Evolutionary conservation across 192 early-diverging fungal genomes (phyloP).

Genomic region (Rhizophlyctis rosea): DNA sequence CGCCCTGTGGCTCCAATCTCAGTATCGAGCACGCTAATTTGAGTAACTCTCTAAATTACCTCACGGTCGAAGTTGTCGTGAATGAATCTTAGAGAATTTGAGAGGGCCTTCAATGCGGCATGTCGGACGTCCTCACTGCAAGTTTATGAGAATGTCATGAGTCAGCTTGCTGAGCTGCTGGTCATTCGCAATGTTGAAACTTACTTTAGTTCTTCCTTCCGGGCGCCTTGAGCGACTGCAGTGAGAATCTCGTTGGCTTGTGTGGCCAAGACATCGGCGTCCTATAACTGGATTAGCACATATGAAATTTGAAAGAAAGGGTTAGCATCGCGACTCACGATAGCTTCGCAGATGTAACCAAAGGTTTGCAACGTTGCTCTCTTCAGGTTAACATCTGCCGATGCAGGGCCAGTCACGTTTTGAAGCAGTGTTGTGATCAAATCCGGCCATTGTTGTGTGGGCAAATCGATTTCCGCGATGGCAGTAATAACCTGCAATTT

Average conservation of each 20-base stretch:
- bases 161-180: not conserved
- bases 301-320: too few species aligned
- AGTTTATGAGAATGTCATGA: not conserved
- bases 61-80: slow-evolving; percentile 90
- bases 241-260: slow-evolving; percentile 92
- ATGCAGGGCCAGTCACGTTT: slow-evolving; percentile 54
- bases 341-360: slow-evolving; percentile 90
- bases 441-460: slow-evolving; percentile 80
- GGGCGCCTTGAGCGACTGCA: slow-evolving; percentile 92
- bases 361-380: slow-evolving; percentile 83
- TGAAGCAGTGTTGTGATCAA: slow-evolving; percentile 78
- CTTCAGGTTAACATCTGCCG: slow-evolving; percentile 63
- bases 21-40: not conserved
- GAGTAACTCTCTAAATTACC: slow-evolving; percentile 32
- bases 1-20: slow-evolving; percentile 47
- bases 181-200: not conserved
- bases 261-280: slow-evolving; percentile 71
- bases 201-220: slow-evolving; percentile 81
- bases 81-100: slow-evolving; percentile 95
- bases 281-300: too few species aligned
- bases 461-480: slow-evolving; percentile 91
- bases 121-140: slow-evolving; percentile 77
- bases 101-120: slow-evolving; percentile 85
- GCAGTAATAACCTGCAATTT: slow-evolving; percentile 75
- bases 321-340: slow-evolving; percentile 48